phyloP scores from a whole-genome alignment of 495 filamentous ascomycete species.

The Aspergillus steynii region DNA sequence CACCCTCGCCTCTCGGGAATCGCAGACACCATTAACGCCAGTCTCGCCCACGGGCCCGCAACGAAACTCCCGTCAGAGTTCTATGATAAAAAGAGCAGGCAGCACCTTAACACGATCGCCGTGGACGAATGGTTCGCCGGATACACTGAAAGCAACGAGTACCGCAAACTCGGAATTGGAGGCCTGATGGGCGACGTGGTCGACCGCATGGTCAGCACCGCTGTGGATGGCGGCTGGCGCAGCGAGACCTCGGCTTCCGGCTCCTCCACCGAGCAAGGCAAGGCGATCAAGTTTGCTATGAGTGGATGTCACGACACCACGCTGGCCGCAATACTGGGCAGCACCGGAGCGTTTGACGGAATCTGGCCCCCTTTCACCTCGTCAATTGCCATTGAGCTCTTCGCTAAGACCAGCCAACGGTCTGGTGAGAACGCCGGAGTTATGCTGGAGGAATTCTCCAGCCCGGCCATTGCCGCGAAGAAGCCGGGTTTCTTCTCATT shows the following conservation, averaged over 20 bases:
- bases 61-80: conserved; percentile 82
- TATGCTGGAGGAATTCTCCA: conserved; percentile 29
- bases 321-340: conserved; percentile 73
- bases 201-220: conserved; percentile 76
- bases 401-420: conserved; percentile 48
- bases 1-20: conserved; percentile 84
- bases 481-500: conserved; percentile 34
- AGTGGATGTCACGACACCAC: conserved; percentile 96
- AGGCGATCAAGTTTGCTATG: conserved; percentile 67
- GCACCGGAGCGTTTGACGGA: conserved; percentile 73
- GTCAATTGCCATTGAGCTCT: conserved; percentile 89
- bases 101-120: conserved; percentile 73
- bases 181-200: conserved; percentile 80
- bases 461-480: conserved; percentile 24
- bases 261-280: conserved; percentile 43
- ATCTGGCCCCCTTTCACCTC: conserved; percentile 93
- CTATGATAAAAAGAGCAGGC: conserved; percentile 72
- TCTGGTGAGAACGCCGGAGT: conserved; percentile 9
- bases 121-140: conserved; percentile 94
- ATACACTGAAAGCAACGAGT: conserved; percentile 80
- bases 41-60: conserved; percentile 76
- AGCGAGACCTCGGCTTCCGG: conserved; percentile 57
- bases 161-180: conserved; percentile 84
- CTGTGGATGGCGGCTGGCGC: conserved; percentile 57
- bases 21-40: conserved; percentile 91